A percentile compares a stretch with the other conserved stretches of the same genome.
Conservation (phyloP, 805 yeast genomes). For the Brettanomyces custersianus region DNA sequence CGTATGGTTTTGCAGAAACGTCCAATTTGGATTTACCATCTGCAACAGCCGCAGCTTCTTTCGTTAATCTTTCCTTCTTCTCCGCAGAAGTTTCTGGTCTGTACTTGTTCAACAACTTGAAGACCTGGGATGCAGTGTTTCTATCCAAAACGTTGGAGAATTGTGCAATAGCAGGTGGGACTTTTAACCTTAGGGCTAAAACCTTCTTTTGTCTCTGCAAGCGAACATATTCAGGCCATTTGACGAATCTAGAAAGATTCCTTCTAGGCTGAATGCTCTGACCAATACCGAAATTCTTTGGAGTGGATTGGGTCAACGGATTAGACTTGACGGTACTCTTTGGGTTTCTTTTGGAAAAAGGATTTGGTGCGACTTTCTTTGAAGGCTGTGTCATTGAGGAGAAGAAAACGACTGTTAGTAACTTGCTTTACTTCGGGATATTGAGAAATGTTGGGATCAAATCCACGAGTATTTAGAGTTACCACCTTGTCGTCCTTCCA, state of each 20-base stretch:
- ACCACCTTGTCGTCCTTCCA: conserved; percentile 7
- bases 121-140: conserved; percentile 96
- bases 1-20: conserved; percentile 94
- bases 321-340: conserved; percentile 47
- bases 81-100: conserved; percentile 96
- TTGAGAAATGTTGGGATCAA: too few relatives aligned
- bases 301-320: conserved; percentile 84
- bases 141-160: conserved; percentile 94
- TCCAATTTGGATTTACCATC: conserved; percentile 97
- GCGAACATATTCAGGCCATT: conserved; percentile 98
- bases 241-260: conserved; percentile 93
- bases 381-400: conserved; percentile 31
- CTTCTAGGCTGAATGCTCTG: conserved; percentile 92
- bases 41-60: conserved; percentile 98
- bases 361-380: conserved; percentile 96
- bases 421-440: conserved; percentile 9
- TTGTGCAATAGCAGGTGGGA: conserved; percentile 97
- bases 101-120: conserved; percentile 97
- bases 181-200: conserved; percentile 91
- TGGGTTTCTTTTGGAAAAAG: conserved; percentile 71
- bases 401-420: conserved; percentile 17
- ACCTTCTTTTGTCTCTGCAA: conserved; percentile 98
- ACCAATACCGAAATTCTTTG: conserved; percentile 94
- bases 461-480: background rate
- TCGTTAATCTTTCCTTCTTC: conserved; percentile 98